Base-by-base conservation (phyloP, 2,329 filamentous ascomycete genomes). In the Apiospora arundinis region DNA sequence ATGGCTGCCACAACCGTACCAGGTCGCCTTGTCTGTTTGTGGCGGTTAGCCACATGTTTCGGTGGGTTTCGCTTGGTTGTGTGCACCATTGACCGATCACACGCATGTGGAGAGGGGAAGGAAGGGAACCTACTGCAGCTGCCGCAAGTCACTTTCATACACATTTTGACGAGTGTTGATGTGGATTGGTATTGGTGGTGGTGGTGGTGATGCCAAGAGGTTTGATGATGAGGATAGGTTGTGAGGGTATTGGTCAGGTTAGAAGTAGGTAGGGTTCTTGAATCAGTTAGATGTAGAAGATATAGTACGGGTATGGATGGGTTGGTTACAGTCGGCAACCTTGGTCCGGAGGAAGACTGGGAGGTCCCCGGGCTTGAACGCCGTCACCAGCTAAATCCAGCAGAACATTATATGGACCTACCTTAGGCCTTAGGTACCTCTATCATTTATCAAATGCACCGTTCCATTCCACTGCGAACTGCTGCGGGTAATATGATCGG, bases 1-100 rank as follows among this genome's bases (percentile, higher is more conserved):
- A n/a, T 69, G 93, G 89, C 73, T 76, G 83, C 73, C 90, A 80
- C 91, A 92, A 73, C 91, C 91, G 82, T 85, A 89, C 91, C 91
- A 93, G 70, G 89, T 87, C 52, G 82, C 81, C 78, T 91, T 91
- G 72, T 85, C 90, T 90, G 71, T 49, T 14, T 67, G 66, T 25
- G 56, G 18, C 11, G 21, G 6, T 63, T 32, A 63, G 32, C 21
- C 56, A 63, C n/a, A 40, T 40, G 21, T 23, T 25, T 9, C 14
- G 14, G 40, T 42, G 40, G 32, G 23, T 48, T 11, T 2, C 7
- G 21, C 21, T 40, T 40, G 60, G 12, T 9, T 25, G 44, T 25
- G 44, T 11, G 23, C 60, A 23, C 14, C 65, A 23, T 21, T 9
- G n/a, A 32, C 12, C 18, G n/a, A 32, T 5, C 18, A 16, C 25